Evolutionary conservation across 106 monocot species (phyloP), one percentile per base, ranked within the genome.

Genomic region (Agapanthus africanus): DNA sequence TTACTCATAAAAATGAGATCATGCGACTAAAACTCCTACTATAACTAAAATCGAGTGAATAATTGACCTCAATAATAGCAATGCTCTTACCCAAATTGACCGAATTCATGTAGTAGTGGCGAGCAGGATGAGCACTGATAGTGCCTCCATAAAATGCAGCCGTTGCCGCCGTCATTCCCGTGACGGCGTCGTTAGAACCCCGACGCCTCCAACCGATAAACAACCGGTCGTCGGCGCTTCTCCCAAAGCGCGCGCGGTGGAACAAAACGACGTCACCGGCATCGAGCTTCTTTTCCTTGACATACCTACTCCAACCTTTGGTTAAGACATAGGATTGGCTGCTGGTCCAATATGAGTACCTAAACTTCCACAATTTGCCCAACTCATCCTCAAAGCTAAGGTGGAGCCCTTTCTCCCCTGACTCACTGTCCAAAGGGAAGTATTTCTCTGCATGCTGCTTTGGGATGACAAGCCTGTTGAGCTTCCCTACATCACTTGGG

Each of bases 241-340:
- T 2, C 2, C 39, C 39, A 3, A n/a, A n/a, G 39, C 25, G 26
- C n/a, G n/a, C n/a, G 4, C 37, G n/a, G 4, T 39, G 13, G 1
- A 87, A 87, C 31, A 80, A 35, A 9, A 87, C 87, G 73, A 87
- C 14, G 68, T 23, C 75, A 71, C 80, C 26, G 72, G 86, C 19
- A 59, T 59, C 79, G 22, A 70, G 38, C 56, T 40, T 65, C 75
- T 90, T 90, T 70, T 90, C 89, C 71, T 82, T 85, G 10, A 85
- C 85, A 35, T 74, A 90, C 9, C 79, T 65, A 65, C 89, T 90
- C 89, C 89, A 90, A 7, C 89, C 89, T 50, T 85, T 90, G 28
- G 88, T 90, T 37, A 90, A 77, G 35, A 90, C 89, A 50, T 90
- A 90, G 76, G 85, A 85, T 69, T 90, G 89, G 74, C 89, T 90